These are phyloP conservation scores for Exophiala dermatitidis DNA, from an alignment of 2,329 filamentous ascomycete genomes.

Conservation along the genomic window DNA sequence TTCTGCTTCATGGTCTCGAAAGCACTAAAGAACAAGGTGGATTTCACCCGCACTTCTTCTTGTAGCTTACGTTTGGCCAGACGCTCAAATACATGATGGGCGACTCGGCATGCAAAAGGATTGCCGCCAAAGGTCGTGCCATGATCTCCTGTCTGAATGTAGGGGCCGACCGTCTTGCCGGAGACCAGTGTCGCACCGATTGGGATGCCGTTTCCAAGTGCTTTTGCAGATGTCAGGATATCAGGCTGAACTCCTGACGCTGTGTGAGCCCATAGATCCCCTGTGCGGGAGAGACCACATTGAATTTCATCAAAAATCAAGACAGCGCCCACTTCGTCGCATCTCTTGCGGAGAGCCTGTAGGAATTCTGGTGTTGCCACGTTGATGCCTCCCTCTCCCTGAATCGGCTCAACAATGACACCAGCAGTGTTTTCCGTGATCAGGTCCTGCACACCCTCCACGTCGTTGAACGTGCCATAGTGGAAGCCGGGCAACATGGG, in stretches of 20 bases:
- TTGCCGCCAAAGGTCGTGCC: constrained; percentile 94
- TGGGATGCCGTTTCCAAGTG: constrained; percentile 91
- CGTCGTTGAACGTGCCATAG: constrained; percentile 79
- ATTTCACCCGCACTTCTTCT: constrained; percentile 61
- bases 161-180: constrained; percentile 57
- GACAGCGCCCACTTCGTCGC: constrained; percentile 78
- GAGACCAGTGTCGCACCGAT: constrained; percentile 74
- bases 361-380: constrained; percentile 78
- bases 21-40: constrained; percentile 51
- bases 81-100: constrained; percentile 74
- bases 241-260: constrained; percentile 68
- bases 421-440: constrained; percentile 83
- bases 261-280: constrained; percentile 78
- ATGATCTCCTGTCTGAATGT: constrained; percentile 71
- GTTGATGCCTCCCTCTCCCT: constrained; percentile 91
- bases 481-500: constrained; percentile 93
- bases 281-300: constrained; percentile 82
- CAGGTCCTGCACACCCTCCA: constrained; percentile 61
- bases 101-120: constrained; percentile 74
- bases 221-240: constrained; percentile 89
- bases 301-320: constrained; percentile 97
- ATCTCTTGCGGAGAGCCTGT: constrained; percentile 71
- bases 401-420: constrained; percentile 94
- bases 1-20: constrained; percentile 51
- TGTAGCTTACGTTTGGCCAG: constrained; percentile 67